phyloP scores from a whole-genome alignment of 192 early-diverging fungal genomes.

The Dispira simplex region DNA sequence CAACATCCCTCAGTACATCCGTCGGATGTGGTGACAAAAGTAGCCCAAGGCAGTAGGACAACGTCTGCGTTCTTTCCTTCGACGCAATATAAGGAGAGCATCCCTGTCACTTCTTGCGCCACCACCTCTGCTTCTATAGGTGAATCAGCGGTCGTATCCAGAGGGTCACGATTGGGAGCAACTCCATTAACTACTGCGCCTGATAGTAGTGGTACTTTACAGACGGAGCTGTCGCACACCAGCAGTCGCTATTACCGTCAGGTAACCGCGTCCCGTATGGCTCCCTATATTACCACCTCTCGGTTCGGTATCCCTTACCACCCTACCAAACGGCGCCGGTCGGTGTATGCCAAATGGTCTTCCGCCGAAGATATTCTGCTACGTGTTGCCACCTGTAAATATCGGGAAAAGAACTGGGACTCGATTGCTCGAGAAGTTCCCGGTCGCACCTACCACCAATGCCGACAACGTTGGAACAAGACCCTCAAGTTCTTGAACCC shows the following conservation, averaged over 20 bases:
- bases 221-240: neutral
- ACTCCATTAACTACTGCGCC: neutral
- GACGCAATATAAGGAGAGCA: neutral
- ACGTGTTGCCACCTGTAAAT: slow-evolving; percentile 16
- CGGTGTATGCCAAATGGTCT: slow-evolving; percentile 22
- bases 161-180: neutral
- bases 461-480: slow-evolving; percentile 27
- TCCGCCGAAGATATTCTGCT: slow-evolving; percentile 20
- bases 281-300: slow-evolving; percentile 6
- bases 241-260: slow-evolving; percentile 4
- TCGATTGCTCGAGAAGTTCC: slow-evolving; percentile 20
- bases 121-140: neutral
- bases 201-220: neutral
- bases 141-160: neutral
- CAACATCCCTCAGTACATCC: no score
- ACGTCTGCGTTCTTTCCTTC: neutral
- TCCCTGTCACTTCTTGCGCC: neutral
- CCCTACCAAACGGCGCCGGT: slow-evolving; percentile 11
- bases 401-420: slow-evolving; percentile 26
- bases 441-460: slow-evolving; percentile 25
- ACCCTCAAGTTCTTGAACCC: neutral
- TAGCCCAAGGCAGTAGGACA: no score
- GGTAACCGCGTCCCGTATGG: slow-evolving; percentile 10
- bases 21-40: no score
- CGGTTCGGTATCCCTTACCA: slow-evolving; percentile 11